Conservation (phyloP, 805 yeast species). For the Starmerella bombicola region DNA sequence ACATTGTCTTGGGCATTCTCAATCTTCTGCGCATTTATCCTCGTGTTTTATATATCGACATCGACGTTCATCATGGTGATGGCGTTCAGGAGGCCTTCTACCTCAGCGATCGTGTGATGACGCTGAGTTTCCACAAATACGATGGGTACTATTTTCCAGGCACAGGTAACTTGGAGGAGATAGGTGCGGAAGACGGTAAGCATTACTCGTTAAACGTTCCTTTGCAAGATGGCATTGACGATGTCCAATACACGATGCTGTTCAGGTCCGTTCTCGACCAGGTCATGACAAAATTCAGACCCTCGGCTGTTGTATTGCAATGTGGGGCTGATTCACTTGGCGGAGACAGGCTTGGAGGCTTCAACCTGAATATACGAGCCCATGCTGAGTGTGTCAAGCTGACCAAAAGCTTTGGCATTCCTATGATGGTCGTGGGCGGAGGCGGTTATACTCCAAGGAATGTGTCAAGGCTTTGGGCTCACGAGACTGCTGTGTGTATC, state of each 20-base stretch:
- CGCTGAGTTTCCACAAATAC: slow-evolving; percentile 80
- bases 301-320: slow-evolving; percentile 91
- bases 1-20: slow-evolving; percentile 72
- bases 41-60: slow-evolving; percentile 75
- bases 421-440: slow-evolving; percentile 90
- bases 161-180: slow-evolving; percentile 75
- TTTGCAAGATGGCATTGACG: slow-evolving; percentile 86
- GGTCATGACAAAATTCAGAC: slow-evolving; percentile 72
- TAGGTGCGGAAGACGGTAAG: slow-evolving; percentile 75
- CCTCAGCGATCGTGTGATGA: slow-evolving; percentile 83
- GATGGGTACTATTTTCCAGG: slow-evolving; percentile 88
- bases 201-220: slow-evolving; percentile 80
- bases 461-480: slow-evolving; percentile 92
- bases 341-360: slow-evolving; percentile 91
- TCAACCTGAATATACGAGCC: slow-evolving; percentile 82
- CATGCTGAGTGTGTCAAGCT: slow-evolving; percentile 93
- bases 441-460: slow-evolving; percentile 98
- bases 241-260: slow-evolving; percentile 49
- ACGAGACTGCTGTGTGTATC: slow-evolving; percentile 78
- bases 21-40: slow-evolving; percentile 72
- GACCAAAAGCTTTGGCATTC: slow-evolving; percentile 74
- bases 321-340: slow-evolving; percentile 97
- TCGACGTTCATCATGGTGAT: slow-evolving; percentile 89
- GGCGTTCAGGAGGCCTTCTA: slow-evolving; percentile 93
- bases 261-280: slow-evolving; percentile 80